Evolutionary conservation across 2,329 filamentous ascomycete species (phyloP).

Genomic region (Gremmenia infestans): DNA sequence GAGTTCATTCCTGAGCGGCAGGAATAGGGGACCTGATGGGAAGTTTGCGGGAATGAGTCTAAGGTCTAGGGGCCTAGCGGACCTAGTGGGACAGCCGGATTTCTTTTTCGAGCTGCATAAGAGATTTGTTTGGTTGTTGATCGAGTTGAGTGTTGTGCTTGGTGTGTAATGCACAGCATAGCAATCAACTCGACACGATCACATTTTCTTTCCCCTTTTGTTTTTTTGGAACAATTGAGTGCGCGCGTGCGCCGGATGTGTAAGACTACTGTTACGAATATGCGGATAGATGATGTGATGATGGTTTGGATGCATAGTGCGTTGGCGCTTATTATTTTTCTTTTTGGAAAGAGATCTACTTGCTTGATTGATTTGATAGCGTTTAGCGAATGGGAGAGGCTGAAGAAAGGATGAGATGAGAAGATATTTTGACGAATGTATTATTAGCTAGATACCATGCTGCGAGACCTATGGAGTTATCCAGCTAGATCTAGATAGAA

Average conservation of each 20-base stretch:
- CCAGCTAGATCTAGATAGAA: neutral
- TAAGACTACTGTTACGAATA: neutral
- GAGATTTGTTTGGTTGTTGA: conserved; percentile 57
- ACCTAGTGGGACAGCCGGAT: conserved; percentile 61
- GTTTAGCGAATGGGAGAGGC: conserved; percentile 9
- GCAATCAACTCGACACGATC: too few relatives aligned
- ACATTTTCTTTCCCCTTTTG: neutral
- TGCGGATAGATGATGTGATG: neutral
- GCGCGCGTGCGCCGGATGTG: neutral
- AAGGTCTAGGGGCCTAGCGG: conserved; percentile 57
- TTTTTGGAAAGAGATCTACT: neutral
- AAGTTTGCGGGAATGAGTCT: conserved; percentile 43
- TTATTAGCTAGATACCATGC: conserved; percentile 11
- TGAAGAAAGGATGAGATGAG: neutral
- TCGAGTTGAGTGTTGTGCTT: conserved; percentile 37
- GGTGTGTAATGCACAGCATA: conserved; percentile 2
- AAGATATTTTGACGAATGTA: neutral
- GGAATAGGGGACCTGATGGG: conserved; percentile 24
- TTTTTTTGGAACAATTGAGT: neutral
- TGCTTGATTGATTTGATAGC: conserved; percentile 12
- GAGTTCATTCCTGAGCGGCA: conserved; percentile 25
- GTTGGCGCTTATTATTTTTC: too few relatives aligned
- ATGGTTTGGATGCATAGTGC: neutral
- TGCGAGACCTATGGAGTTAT: conserved; percentile 1
- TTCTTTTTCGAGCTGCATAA: conserved; percentile 64